Base-by-base conservation (phyloP, 2,329 filamentous ascomycete species). In the Karstenula rhodostoma region DNA sequence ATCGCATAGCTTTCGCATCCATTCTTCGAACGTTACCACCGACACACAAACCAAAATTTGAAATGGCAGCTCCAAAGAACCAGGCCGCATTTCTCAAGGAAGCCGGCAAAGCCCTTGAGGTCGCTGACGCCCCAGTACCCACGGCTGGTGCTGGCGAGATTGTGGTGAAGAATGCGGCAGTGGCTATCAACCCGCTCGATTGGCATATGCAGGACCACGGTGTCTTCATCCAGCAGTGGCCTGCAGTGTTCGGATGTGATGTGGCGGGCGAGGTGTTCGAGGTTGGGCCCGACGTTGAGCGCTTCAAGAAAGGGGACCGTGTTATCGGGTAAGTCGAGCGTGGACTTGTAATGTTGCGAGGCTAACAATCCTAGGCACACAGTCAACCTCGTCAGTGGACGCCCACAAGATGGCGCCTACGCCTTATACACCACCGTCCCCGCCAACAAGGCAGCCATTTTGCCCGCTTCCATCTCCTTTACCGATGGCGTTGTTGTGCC, bases 191-290 rank as follows among this genome's bases (percentile, higher is more conserved):
- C 33, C 70, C 70, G 8, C 55, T 72, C 13, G 67, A 71, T 43
- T 64, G 60, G 27, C 63, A 58, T 61, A 64, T 72, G 62, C 70
- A 69, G 58, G 57, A 71, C 40, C 27, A 58, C 22, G 76, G 73
- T 32, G 54, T 77, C 32, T 76, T 79, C 33, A 63, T 76, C 50
- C 59, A 76, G 27, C 66, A 73, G 44, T 71, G 62, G 64, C 72
- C 69, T 56, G 49, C 66, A 6, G 67, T 77, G 17, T 55, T 72
- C 33, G 81, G 80, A 6, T 67, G 63, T 33, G 81, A 83, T 65
- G 71, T 81, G 1, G 79, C 80, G 1, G 81, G 81, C 3, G 76
- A 79, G 61, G 75, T 83, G 3, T 70, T 77, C 23, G 78, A 81
- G 59, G 69, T 81, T 7, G 82, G 81, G 0, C 65, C 73, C 5